Percentiles rank a stretch among this genome's conserved stretches.
Evolutionary conservation across 768 basidiomycete genomes (phyloP).

Genomic region (Amanita rimosa): DNA sequence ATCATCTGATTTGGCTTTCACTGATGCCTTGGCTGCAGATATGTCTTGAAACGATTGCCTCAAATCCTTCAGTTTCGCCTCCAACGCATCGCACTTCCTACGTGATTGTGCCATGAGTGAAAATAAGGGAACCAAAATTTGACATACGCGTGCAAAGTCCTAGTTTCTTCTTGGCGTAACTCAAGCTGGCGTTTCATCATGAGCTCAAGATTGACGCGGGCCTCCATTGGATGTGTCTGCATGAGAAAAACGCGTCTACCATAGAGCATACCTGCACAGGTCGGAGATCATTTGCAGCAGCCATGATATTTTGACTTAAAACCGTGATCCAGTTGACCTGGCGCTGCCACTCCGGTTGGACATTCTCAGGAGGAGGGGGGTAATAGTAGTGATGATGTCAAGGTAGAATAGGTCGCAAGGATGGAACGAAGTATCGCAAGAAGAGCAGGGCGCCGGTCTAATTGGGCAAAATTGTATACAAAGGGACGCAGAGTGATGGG

Average conservation of each 20-base stretch:
- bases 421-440: constrained; percentile 64
- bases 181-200: constrained; percentile 79
- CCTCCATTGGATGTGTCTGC: constrained; percentile 27
- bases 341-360: constrained; percentile 59
- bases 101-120: background rate
- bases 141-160: constrained; percentile 54
- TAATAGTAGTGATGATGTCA: constrained; percentile 57
- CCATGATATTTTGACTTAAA: constrained; percentile 80
- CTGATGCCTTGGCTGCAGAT: background rate
- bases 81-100: constrained; percentile 66
- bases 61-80: constrained; percentile 49
- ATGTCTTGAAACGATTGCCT: constrained; percentile 23
- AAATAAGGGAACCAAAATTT: background rate
- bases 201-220: constrained; percentile 67
- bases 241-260: background rate
- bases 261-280: constrained; percentile 59
- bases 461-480: background rate
- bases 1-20: background rate
- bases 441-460: constrained; percentile 72
- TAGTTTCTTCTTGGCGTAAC: constrained; percentile 62
- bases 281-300: constrained; percentile 79
- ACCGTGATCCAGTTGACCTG: constrained; percentile 75
- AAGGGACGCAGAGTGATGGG: background rate
- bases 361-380: constrained; percentile 42
- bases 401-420: constrained; percentile 65